These are phyloP conservation scores for Mycena leptocephala DNA, from an alignment of 768 basidiomycete species.

Conservation along the genomic window DNA sequence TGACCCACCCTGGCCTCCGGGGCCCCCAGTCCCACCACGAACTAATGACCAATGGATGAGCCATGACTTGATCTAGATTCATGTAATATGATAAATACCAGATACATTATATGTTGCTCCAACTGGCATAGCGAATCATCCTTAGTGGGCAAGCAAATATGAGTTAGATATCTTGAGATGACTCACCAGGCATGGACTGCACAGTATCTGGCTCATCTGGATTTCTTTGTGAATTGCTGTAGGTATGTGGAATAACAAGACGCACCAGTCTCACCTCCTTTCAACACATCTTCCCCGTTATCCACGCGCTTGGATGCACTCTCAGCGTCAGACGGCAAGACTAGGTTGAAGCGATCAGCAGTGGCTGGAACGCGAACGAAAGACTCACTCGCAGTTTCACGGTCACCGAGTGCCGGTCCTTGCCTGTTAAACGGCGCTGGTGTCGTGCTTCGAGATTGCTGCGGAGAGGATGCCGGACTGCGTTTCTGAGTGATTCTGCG, in stretches of 20 bases:
- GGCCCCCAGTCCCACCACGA: background rate
- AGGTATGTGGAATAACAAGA: constrained; percentile 8
- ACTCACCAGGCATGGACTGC: constrained; percentile 1
- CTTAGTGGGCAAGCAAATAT: background rate
- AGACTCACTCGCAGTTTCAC: background rate
- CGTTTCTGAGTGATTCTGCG: background rate
- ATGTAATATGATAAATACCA: background rate
- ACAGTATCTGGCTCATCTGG: background rate
- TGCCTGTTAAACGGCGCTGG: background rate
- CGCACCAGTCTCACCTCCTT: background rate
- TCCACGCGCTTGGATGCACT: background rate
- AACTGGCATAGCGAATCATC: background rate
- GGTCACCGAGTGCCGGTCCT: background rate
- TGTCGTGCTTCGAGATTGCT: background rate
- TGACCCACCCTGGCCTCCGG: background rate
- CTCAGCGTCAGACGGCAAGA: background rate
- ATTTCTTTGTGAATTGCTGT: background rate
- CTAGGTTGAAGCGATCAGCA: background rate
- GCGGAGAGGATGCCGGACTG: background rate
- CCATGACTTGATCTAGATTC: background rate
- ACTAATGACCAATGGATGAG: background rate
- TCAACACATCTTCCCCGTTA: background rate
- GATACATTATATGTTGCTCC: background rate
- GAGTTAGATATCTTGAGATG: background rate
- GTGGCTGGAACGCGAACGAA: background rate